Base-by-base conservation (phyloP, 2,329 filamentous ascomycete genomes). In the Sporothrix brasiliensis region DNA sequence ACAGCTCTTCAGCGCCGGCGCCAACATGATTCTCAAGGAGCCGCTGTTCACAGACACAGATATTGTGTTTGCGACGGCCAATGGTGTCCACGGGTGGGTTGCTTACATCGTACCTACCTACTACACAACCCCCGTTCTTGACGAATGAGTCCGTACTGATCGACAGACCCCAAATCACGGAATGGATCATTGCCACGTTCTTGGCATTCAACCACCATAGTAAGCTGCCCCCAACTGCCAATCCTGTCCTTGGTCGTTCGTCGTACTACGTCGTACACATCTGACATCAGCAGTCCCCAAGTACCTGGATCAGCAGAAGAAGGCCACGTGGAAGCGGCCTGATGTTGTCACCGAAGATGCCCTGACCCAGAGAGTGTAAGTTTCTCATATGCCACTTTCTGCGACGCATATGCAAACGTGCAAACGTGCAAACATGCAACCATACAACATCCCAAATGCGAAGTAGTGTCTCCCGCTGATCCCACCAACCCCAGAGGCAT, bases 11-110 rank as follows among this genome's bases (percentile, higher is more conserved):
- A 86, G 83, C 69, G 86, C 86, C 1, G 86, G 86, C 7, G 83
- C 83, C 1, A 86, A 88, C 69, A 80, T 82, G 68, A 75, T 87
- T 13, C 66, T 84, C 10, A 76, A 82, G 2, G 76, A 81, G 14
- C 82, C 83, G 1, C 70, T 87, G 0, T 88, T 85, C 71, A 80
- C 77, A 27, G 83, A 86, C 27, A 85, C 82, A 0, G 79, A 85
- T 65, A 77, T 87, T 9, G 75, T 78, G 0, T 86, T 88, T 72
- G 85, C 82, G 58, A 86, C 85, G 0, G 85, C 85, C 0, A 88
- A 86, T 71, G 86, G 86, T 0, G 83, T 88, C n/a, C 85, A 87
- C 53, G 85, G 84, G 85, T 86, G 72, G 76, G 82, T 75, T 65
- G n/a, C 16, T 10, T 7, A 19, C 24, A 24, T 9, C n/a, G 5